A percentile compares a stretch with the other conserved stretches of the same genome.
These are phyloP conservation scores for Zoysia pacifica DNA, from an alignment of 176 grass and related monocot genomes.

Conservation along the genomic window DNA sequence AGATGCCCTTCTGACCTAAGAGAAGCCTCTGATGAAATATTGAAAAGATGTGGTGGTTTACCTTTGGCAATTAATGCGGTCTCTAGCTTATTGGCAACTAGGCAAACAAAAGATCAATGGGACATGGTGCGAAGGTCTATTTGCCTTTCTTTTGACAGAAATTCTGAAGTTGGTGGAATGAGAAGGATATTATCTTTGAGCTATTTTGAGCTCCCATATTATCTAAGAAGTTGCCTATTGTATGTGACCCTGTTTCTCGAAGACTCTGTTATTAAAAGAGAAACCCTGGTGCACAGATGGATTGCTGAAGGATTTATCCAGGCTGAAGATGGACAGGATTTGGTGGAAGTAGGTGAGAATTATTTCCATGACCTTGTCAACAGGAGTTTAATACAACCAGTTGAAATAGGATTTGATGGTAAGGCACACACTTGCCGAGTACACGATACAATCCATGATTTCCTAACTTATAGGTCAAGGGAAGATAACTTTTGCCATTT, in stretches of 20 bases:
- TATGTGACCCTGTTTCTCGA: slow-evolving; percentile 38
- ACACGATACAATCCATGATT: slow-evolving; percentile 41
- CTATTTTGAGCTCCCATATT: slow-evolving; percentile 35
- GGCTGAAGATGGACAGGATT: slow-evolving; percentile 1
- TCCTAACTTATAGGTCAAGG: neutral
- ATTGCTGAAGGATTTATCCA: slow-evolving; percentile 43
- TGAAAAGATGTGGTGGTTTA: slow-evolving; percentile 35
- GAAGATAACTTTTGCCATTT: slow-evolving; percentile 27
- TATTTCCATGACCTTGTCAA: slow-evolving; percentile 44
- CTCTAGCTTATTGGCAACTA: slow-evolving; percentile 27
- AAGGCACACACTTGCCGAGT: slow-evolving; percentile 4
- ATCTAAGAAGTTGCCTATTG: slow-evolving; percentile 35
- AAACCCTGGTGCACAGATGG: slow-evolving; percentile 25
- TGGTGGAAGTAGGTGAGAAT: slow-evolving; percentile 9
- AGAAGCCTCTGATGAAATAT: slow-evolving; percentile 18
- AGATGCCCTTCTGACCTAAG: slow-evolving; percentile 16
- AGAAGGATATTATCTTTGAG: slow-evolving; percentile 35
- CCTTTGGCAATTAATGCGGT: slow-evolving; percentile 36
- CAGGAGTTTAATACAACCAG: slow-evolving; percentile 30
- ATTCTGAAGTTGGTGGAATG: slow-evolving; percentile 10
- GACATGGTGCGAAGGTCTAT: slow-evolving; percentile 26
- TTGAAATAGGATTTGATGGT: neutral
- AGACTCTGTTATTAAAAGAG: neutral
- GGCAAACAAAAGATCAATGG: slow-evolving; percentile 27
- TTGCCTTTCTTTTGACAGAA: neutral